Evolutionary conservation across 371 early-diverging fungal species (phyloP), one percentile per base, ranked within the genome.

Genomic region (Gilbertella persicaria): DNA sequence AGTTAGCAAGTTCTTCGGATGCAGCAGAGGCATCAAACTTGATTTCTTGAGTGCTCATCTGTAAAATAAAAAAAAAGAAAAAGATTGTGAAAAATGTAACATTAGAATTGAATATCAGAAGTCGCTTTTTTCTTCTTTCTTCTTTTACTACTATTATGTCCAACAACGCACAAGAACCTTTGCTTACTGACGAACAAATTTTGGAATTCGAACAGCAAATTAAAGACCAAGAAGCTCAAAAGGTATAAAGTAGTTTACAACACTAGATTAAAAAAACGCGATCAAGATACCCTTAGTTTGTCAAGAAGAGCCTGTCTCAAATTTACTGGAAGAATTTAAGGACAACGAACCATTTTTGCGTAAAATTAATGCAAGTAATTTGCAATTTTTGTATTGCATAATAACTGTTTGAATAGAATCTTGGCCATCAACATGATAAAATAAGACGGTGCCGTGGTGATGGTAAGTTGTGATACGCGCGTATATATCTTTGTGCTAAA

Each of bases 361-460:
- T 5, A 87, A 87, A 52, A 76, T 87, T 30, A 62, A 66, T 57
- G 88, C 84, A 68, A 42, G 49, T 1, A 1, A 37, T n/a, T 20
- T 3, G 33, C 37, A 17, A 49, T 41, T 30, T 36, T 24, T 30
- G 20, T 41, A 16, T 38, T 35, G 14, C n/a, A n/a, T n/a, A n/a
- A 36, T 23, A 40, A 12, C 13, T 13, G 40, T 29, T 53, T 13
- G 13, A 39, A 33, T 68, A 87, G 87, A 82, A 83, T 48, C 50
- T 87, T 25, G 58, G 69, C 20, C 63, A 70, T 19, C 54, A 66
- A 5, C 75, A 83, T 55, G 67, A 73, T 43, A 69, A 66, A 48
- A 79, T 86, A 52, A 71, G 88, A 43, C 69, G 77, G 44, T 85
- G 85, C 55, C 79, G 88, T 42, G 88, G 88, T 10, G 88, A 88